Base-by-base conservation (phyloP, 2,329 filamentous ascomycete genomes). In the Phaeophleospora eucalypticola region DNA sequence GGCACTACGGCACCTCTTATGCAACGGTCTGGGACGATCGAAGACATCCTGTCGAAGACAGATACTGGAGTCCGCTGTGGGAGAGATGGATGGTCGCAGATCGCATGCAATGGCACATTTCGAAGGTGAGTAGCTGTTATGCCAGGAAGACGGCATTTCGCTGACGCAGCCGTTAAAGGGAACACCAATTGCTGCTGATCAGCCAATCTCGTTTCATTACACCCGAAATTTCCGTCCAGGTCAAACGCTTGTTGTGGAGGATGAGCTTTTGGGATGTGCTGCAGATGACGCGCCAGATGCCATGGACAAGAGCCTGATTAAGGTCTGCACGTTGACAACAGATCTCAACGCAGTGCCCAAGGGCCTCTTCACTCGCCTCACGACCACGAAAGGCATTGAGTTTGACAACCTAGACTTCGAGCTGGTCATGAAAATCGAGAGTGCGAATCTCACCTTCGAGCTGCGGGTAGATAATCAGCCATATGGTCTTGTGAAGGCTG, bases 31-130 rank as follows among this genome's bases (percentile, higher is more conserved):
- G 87, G 63, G 86, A 90, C 56, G 84, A 87, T 61, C 75, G 79
- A 40, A 86, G 84, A 62, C 87, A 91, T 64, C 79, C 80, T 3
- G 79, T 87, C 4, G 79, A 75, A 36, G 86, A 89, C 65, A 72
- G 86, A 41, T 90, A 90, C 62, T 90, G 86, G 86, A 85, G 81
- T 55, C 85, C 84, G 4, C 65, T 89, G 18, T 89, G 85, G 85
- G 85, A 89, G 69, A 70, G 85, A 40, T 89, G 84, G 85, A 89
- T 89, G 85, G 86, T 90, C 4, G 82, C 79, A 37, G 84, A 90
- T 65, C 77, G 86, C 39, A 89, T 91, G 85, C 84, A 89, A 68
- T 90, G 87, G 87, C 86, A 89, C 66, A 87, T 89, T 63, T 80
- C 82, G 51, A 89, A 88, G 77, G 84, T 83, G 59, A 57, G 73